phyloP scores from a whole-genome alignment of 1,284 basidiomycete genomes.

The Singerocomus inundabilis region DNA sequence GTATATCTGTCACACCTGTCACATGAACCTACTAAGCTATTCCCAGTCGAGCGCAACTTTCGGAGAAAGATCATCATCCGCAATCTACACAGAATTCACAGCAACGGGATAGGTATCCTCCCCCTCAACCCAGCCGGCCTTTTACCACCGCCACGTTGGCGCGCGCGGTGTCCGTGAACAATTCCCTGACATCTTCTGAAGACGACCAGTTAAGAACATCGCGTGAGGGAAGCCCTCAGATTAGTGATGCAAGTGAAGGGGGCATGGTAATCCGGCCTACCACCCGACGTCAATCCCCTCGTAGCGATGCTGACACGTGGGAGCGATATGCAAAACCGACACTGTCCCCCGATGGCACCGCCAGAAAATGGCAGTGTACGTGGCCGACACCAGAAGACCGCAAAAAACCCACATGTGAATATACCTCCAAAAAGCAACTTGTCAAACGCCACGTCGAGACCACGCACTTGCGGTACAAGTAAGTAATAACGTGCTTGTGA shows the following conservation, averaged over 20 bases:
- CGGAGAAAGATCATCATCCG: constrained; percentile 19
- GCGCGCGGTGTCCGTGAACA: constrained; percentile 19
- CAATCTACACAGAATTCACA: constrained; percentile 11
- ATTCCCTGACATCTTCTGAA: constrained; percentile 30
- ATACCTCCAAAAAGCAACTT: constrained; percentile 59
- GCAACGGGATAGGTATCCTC: constrained; percentile 10
- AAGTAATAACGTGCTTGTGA: constrained; percentile 24
- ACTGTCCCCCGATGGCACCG: constrained; percentile 33
- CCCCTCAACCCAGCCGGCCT: constrained; percentile 10
- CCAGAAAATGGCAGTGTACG: constrained; percentile 38
- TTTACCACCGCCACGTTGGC: background rate
- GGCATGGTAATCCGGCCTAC: constrained; percentile 15
- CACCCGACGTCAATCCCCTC: constrained; percentile 29
- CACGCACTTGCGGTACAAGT: constrained; percentile 62
- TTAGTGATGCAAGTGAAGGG: constrained; percentile 34
- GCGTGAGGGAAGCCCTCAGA: constrained; percentile 31
- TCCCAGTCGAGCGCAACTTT: constrained; percentile 20
- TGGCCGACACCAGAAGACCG: constrained; percentile 36
- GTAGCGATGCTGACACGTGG: constrained; percentile 31
- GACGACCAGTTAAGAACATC: constrained; percentile 32
- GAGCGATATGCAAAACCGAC: constrained; percentile 37
- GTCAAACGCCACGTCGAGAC: constrained; percentile 68
- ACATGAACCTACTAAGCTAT: constrained; percentile 13
- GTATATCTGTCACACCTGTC: constrained; percentile 16
- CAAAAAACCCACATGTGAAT: constrained; percentile 44